Evolutionary conservation across 768 basidiomycete species (phyloP), one percentile per base, ranked within the genome.

Genomic region (Mycena filopes): DNA sequence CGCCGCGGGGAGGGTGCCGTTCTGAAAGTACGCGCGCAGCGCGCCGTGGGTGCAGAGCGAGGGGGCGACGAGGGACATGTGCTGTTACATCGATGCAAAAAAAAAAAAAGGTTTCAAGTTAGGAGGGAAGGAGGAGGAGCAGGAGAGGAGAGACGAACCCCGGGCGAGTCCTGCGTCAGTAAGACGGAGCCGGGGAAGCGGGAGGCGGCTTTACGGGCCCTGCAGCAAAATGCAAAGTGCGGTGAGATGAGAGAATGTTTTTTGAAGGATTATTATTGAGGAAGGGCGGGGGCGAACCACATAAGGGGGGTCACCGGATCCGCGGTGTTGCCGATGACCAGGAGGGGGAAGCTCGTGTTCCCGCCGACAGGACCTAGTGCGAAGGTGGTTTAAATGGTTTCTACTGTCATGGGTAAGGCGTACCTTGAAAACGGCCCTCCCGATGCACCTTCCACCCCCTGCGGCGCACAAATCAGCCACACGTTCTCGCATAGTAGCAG

Each of bases 1-100:
- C 36, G 63, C 50, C 41, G 56, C 51, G 15, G 75, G 75, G 18
- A 76, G 61, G 25, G 70, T 73, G 28, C 75, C 75, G 31, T 75
- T 65, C n/a, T 25, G 33, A 46, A 76, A 75, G 63, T 75, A 76
- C 15, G 61, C 63, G 26, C 60, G 62, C 42, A 76, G 58, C 21
- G 33, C 29, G 28, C 38, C 56, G 13, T 60, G 47, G 6, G 70
- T 71, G 66, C 75, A 76, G 20, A 48, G 40, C 23, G 73, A 75
- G 10, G 63, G 53, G 7, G 65, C 71, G 29, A 65, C 51, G 23
- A 68, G n/a, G 26, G 71, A 72, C 33, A 48, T 65, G 60, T 73
- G 73, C 57, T 69, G 57, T 16, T 28, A 7, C 18, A 4, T 25
- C 40, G n/a, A n/a, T n/a, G n/a, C n/a, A n/a, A n/a, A n/a, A n/a